These are phyloP conservation scores for Xanthoceras sorbifolium DNA, from an alignment of 345 rosid species.

Conservation along the genomic window DNA sequence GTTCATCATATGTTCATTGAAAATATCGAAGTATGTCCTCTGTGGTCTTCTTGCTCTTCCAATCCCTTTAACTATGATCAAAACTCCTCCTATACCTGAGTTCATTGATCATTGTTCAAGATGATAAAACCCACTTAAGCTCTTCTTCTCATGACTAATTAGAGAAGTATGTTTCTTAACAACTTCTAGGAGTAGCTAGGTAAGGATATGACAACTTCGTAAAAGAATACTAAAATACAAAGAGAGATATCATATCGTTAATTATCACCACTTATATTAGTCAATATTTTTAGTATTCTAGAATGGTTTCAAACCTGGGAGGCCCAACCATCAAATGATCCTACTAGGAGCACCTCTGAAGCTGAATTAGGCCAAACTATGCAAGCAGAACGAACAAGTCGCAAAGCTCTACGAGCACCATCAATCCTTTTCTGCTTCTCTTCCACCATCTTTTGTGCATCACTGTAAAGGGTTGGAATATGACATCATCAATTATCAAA, in stretches of 20 bases:
- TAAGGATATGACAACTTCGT: background rate
- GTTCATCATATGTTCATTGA: background rate
- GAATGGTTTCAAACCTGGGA: conserved; percentile 61
- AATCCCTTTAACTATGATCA: conserved; percentile 2
- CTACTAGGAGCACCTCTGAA: conserved; percentile 75
- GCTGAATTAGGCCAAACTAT: conserved; percentile 89
- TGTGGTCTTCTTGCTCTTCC: background rate
- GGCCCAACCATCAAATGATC: conserved; percentile 96
- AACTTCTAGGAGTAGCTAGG: conserved; percentile 1
- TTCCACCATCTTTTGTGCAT: conserved; percentile 66
- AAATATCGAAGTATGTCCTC: background rate
- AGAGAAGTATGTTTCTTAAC: background rate
- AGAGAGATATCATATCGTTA: background rate
- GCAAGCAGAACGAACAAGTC: conserved; percentile 61
- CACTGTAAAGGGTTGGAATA: conserved; percentile 43
- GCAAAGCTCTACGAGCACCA: conserved; percentile 63
- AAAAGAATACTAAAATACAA: background rate
- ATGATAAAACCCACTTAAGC: background rate
- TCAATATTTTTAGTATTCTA: background rate
- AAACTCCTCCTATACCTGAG: background rate
- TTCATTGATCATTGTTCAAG: background rate
- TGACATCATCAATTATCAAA: conserved; percentile 3
- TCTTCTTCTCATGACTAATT: background rate
- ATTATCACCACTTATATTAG: background rate
- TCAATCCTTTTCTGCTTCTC: conserved; percentile 74